Base-by-base conservation (phyloP, 2,329 filamentous ascomycete genomes). In the Epichloe sylvatica region DNA sequence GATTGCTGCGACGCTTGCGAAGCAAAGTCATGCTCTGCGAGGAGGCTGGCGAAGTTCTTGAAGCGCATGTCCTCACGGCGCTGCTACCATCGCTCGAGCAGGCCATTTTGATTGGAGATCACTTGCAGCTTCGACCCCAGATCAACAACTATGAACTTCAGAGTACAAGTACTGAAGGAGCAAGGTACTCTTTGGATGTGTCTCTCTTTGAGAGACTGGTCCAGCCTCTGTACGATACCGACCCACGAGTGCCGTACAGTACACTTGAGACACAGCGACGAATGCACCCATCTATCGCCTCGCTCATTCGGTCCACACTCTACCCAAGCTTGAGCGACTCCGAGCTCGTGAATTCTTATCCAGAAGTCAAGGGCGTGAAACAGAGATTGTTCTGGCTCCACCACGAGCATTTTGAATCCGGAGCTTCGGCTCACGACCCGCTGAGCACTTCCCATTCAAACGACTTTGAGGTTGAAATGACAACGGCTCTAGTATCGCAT, bases 21-120 rank as follows among this genome's bases (percentile, higher is more conserved):
- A 65, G 67, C 34, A 81, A 82, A 52, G 72, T 83, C 0, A 60
- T 86, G 15, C 59, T 86, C 1, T 83, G 77, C 35, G 82, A 86
- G 59, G 82, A 86, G 57, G 82, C 82, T 2, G 82, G 75, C 0
- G 81, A 86, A 53, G 77, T 86, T 0, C 66, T 85, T 34, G 83
- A 86, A 59, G 69, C 77, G 0, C 80, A 85, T 51, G 65, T 77
- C 3, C 59, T 85, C 1, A 77, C 77, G 0, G 72, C 80, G 0
- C 60, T 85, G 4, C 64, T 82, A 0, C 79, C 80, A 0, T 71
- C 72, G 0, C 60, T 83, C 0, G 72, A 84, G 58, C 81, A 86
- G 51, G 64, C 70, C 5, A 77, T 84, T 17, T 68, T 79, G 13
- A 83, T 84, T 38, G 80, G 81, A 0, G 81, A 84, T 55, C 79